Evolutionary conservation across 768 basidiomycete genomes (phyloP).

Genomic region (Obba rivulosa): DNA sequence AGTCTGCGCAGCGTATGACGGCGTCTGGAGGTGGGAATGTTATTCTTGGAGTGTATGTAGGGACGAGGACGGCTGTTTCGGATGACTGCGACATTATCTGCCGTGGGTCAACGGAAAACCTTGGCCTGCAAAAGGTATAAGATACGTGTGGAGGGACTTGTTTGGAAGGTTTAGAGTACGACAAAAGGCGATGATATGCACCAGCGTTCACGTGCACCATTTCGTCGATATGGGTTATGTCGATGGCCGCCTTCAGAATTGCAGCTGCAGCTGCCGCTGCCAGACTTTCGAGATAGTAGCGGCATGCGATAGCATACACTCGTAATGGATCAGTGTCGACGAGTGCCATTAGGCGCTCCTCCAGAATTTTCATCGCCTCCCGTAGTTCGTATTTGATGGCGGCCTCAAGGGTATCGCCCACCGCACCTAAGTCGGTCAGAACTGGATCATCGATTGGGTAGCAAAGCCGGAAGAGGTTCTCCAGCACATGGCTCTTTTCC

Average conservation of each 20-base stretch:
- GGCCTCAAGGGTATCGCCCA: constrained; percentile 14
- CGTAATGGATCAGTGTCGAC: constrained; percentile 4
- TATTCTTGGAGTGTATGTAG: no score
- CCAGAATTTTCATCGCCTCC: constrained; percentile 6
- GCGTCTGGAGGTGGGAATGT: no score
- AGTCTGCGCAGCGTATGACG: no score
- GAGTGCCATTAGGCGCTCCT: constrained; percentile 1
- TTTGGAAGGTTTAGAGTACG: no score
- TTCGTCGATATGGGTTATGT: constrained; percentile 3
- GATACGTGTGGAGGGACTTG: no score
- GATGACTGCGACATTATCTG: no score
- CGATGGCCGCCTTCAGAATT: no score
- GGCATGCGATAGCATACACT: constrained; percentile 13
- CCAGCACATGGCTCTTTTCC: constrained; percentile 7
- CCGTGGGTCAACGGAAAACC: no score
- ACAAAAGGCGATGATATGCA: constrained; percentile 12
- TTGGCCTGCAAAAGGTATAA: no score
- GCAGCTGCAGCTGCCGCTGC: neutral
- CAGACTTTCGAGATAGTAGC: constrained; percentile 9
- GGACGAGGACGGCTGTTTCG: no score
- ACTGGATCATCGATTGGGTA: constrained; percentile 12
- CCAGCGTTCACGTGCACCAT: constrained; percentile 11
- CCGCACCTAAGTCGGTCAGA: neutral
- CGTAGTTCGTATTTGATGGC: constrained; percentile 21
- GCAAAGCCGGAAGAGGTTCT: constrained; percentile 14